These are phyloP conservation scores for Candida sakaeoensis DNA, from an alignment of 805 yeast species.

Conservation along the genomic window DNA sequence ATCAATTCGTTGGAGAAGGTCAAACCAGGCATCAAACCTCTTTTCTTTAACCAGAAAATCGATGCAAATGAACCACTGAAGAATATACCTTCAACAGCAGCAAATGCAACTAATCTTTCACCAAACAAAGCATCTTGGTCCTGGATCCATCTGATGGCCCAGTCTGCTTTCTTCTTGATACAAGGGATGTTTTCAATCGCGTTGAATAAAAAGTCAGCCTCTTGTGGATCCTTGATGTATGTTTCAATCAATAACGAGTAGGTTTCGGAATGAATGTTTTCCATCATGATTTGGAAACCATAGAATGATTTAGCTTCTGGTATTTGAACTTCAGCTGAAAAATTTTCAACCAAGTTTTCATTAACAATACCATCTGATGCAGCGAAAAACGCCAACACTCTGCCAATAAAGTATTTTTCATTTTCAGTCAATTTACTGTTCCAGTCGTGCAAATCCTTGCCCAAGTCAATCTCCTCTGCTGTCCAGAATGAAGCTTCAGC, in stretches of 20 bases:
- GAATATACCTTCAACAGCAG: conserved; percentile 98
- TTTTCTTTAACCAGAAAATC: conserved; percentile 97
- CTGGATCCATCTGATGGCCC: conserved; percentile 97
- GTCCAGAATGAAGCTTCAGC: conserved; percentile 99
- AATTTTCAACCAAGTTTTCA: conserved; percentile 95
- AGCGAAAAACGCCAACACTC: conserved; percentile 95
- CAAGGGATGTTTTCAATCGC: conserved; percentile 96
- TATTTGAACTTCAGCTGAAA: conserved; percentile 93
- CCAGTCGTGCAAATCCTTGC: conserved; percentile 93
- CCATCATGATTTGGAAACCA: conserved; percentile 99
- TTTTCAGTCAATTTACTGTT: conserved; percentile 81
- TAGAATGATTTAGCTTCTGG: conserved; percentile 99
- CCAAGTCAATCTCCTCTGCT: conserved; percentile 95
- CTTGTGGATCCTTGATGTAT: conserved; percentile 93
- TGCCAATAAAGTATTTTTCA: conserved; percentile 87
- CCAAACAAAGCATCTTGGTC: conserved; percentile 86
- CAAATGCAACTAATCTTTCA: conserved; percentile 96
- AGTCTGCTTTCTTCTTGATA: conserved; percentile 94
- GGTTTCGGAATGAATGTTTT: conserved; percentile 96
- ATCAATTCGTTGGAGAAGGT: conserved; percentile 97
- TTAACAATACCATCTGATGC: conserved; percentile 98
- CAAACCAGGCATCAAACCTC: conserved; percentile 98
- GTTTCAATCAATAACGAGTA: conserved; percentile 93
- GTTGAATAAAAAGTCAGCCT: conserved; percentile 83
- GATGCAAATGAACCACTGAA: conserved; percentile 98